Percentiles rank a stretch among this genome's conserved stretches.
Evolutionary conservation across 2,329 filamentous ascomycete genomes (phyloP).

Genomic region (Didymella sp.): DNA sequence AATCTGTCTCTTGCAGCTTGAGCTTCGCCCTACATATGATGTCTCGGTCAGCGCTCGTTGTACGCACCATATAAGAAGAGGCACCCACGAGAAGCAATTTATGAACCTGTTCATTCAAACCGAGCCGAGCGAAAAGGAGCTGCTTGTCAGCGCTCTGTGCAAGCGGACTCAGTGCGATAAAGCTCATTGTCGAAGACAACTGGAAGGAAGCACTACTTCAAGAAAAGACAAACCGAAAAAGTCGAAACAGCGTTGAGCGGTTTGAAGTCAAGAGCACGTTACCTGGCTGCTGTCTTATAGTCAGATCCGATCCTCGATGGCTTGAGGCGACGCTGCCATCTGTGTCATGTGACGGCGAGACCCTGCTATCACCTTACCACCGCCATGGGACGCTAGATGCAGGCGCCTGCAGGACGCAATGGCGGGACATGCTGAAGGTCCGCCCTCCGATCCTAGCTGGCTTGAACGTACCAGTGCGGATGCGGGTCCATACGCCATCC

Average conservation of each 20-base stretch:
- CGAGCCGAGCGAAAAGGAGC: conserved; percentile 53
- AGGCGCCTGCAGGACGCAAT: conserved; percentile 29
- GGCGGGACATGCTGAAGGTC: conserved; percentile 27
- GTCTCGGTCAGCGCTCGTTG: conserved; percentile 16
- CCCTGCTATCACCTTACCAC: conserved; percentile 29
- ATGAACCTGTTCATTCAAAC: conserved; percentile 52
- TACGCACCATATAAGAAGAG: background rate
- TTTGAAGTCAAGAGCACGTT: background rate
- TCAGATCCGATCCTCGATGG: conserved; percentile 13
- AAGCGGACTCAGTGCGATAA: conserved; percentile 29
- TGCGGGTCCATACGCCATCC: conserved; percentile 34
- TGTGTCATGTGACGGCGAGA: conserved; percentile 34
- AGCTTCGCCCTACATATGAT: conserved; percentile 51
- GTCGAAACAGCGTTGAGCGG: conserved; percentile 5
- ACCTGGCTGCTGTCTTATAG: conserved; percentile 30
- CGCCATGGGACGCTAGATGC: conserved; percentile 24
- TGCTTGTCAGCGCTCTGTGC: conserved; percentile 56
- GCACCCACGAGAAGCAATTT: conserved; percentile 54
- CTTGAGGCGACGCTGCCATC: conserved; percentile 16
- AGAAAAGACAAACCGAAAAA: conserved; percentile 25
- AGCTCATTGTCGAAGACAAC: conserved; percentile 6
- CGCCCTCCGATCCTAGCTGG: conserved; percentile 18
- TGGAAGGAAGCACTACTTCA: background rate
- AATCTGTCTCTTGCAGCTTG: conserved; percentile 51
- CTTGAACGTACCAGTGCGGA: conserved; percentile 22